Percentiles rank a stretch among this genome's conserved stretches.
These are phyloP conservation scores for Gossypium australe DNA, from an alignment of 345 rosid genomes.

Conservation along the genomic window DNA sequence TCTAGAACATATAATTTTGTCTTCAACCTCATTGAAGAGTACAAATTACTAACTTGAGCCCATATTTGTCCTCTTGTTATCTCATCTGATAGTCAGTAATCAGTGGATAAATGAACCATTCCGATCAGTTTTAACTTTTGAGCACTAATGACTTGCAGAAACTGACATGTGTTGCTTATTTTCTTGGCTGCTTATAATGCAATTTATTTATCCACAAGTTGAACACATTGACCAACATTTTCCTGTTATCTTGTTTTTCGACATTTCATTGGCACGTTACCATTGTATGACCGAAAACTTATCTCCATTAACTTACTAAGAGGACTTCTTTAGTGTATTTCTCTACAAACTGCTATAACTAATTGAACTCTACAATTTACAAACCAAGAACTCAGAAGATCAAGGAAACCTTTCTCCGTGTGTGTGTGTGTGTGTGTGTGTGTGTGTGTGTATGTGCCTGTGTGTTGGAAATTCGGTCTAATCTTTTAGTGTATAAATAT, in stretches of 20 bases:
- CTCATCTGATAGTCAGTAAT: neutral
- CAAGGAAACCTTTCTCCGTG: neutral
- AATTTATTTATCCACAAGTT: neutral
- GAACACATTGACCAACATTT: neutral
- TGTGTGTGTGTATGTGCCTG: neutral
- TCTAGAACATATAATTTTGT: neutral
- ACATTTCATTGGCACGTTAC: neutral
- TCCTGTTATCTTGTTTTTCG: neutral
- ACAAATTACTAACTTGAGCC: neutral
- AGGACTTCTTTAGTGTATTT: neutral
- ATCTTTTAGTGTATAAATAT: neutral
- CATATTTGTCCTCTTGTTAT: neutral
- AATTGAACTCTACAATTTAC: neutral
- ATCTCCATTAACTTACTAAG: neutral
- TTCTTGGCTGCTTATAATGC: neutral
- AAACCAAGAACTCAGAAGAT: neutral
- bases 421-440: too few relatives aligned
- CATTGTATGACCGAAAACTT: neutral
- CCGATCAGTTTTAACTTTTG: neutral
- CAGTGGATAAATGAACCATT: neutral
- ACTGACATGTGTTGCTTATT: neutral
- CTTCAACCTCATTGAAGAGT: neutral
- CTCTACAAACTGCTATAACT: neutral
- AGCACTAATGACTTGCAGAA: neutral
- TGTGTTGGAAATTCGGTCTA: neutral